phyloP scores from a whole-genome alignment of 2,329 filamentous ascomycete species.

The Cytospora schulzeri region DNA sequence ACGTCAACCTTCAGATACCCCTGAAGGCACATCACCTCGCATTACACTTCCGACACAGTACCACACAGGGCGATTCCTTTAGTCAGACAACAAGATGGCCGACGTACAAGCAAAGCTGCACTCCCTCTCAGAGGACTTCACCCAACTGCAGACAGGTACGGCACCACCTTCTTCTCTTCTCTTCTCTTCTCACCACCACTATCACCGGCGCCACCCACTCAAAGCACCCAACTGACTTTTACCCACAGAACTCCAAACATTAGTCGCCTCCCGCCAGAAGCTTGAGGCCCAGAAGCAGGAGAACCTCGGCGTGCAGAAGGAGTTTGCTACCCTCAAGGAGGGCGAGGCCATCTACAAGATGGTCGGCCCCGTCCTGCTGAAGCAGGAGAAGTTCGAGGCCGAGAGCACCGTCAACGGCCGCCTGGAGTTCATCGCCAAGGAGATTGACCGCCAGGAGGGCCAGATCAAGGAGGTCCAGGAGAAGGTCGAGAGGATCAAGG shows the following conservation, averaged over 20 bases:
- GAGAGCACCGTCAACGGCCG: conserved; percentile 88
- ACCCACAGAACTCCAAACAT: conserved; percentile 71
- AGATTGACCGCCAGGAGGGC: conserved; percentile 65
- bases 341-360: conserved; percentile 95
- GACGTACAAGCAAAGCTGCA: conserved; percentile 79
- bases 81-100: conserved; percentile 57
- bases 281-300: conserved; percentile 94
- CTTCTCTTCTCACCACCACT: background rate
- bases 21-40: too few relatives aligned
- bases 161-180: too few relatives aligned
- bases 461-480: conserved; percentile 59
- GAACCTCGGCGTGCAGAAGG: conserved; percentile 86
- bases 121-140: conserved; percentile 81
- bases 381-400: conserved; percentile 91
- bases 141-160: conserved; percentile 80
- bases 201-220: background rate
- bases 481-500: conserved; percentile 61
- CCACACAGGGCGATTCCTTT: background rate
- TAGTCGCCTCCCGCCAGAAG: conserved; percentile 81
- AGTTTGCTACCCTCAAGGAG: conserved; percentile 78
- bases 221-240: background rate
- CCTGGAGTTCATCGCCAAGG: conserved; percentile 88
- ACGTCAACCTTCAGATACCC: too few relatives aligned
- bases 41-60: background rate
- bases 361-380: conserved; percentile 86